Percentiles rank a stretch among this genome's conserved stretches.
These are phyloP conservation scores for Rhododendron ferrugineum DNA, from an alignment of 148 eudicot species.

Conservation along the genomic window DNA sequence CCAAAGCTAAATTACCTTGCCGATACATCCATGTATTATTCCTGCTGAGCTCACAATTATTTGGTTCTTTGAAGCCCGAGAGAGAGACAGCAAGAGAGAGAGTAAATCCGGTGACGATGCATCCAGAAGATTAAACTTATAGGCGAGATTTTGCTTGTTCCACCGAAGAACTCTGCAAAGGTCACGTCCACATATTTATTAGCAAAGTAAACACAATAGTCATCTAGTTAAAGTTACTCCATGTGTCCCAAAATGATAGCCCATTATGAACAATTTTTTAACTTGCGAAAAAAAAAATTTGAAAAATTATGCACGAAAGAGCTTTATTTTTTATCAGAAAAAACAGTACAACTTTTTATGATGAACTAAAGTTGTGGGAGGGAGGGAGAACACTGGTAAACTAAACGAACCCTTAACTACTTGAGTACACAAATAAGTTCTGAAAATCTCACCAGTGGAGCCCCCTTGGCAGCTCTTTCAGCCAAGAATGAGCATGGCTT, in stretches of 20 bases:
- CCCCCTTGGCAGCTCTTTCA: conserved; percentile 73
- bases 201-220: not conserved
- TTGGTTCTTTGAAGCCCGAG: not conserved
- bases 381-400: not conserved
- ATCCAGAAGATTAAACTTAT: conserved; percentile 19
- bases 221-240: not conserved
- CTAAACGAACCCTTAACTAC: not conserved
- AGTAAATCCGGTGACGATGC: not conserved
- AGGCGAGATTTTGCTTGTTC: conserved; percentile 48
- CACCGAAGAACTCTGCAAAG: conserved; percentile 41
- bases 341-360: not conserved
- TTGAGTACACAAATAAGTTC: not conserved
- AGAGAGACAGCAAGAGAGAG: not conserved
- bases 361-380: not conserved
- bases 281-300: not conserved
- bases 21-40: not conserved
- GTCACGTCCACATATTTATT: not conserved
- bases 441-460: conserved; percentile 58
- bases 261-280: not conserved
- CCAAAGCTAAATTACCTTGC: not conserved
- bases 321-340: not conserved
- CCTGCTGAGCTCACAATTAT: not conserved
- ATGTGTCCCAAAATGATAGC: not conserved
- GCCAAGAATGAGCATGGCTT: conserved; percentile 87
- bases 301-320: not conserved